Percentiles rank a stretch among this genome's conserved stretches.
These are phyloP conservation scores for Metschnikowia arizonensis DNA, from an alignment of 805 yeast species.

Conservation along the genomic window DNA sequence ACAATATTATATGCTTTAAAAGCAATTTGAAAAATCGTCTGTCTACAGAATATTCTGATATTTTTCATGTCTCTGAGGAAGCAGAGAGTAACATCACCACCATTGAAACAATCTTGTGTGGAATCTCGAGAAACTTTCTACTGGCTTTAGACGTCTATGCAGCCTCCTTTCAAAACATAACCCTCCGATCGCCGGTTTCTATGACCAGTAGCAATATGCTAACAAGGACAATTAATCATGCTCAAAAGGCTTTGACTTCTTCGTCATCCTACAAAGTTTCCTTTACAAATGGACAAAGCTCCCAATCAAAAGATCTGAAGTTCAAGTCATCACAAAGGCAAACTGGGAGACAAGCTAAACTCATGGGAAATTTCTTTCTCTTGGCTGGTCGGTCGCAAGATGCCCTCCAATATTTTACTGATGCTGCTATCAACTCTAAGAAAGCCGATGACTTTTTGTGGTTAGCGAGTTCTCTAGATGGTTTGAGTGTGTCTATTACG, in stretches of 20 bases:
- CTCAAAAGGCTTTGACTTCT: conserved; percentile 42
- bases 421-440: conserved; percentile 58
- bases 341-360: conserved; percentile 70
- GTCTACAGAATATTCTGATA: neutral
- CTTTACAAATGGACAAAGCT: conserved; percentile 17
- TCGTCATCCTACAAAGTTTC: conserved; percentile 37
- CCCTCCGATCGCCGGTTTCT: conserved; percentile 77
- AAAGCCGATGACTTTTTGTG: conserved; percentile 73
- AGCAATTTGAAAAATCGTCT: conserved; percentile 26
- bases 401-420: conserved; percentile 71
- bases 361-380: conserved; percentile 70
- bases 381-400: conserved; percentile 74
- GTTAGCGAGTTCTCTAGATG: conserved; percentile 87
- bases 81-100: conserved; percentile 26
- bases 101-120: conserved; percentile 67
- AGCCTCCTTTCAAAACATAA: conserved; percentile 69
- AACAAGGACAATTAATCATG: conserved; percentile 36
- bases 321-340: conserved; percentile 42
- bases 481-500: conserved; percentile 62
- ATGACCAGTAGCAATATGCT: conserved; percentile 48
- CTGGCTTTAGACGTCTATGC: conserved; percentile 63
- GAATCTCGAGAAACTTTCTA: conserved; percentile 61
- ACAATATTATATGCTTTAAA: conserved; percentile 52
- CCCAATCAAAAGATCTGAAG: conserved; percentile 23
- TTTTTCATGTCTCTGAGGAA: conserved; percentile 26